Base-by-base conservation (phyloP, 371 early-diverging fungal genomes). In the Lichtheimia ramosa region DNA sequence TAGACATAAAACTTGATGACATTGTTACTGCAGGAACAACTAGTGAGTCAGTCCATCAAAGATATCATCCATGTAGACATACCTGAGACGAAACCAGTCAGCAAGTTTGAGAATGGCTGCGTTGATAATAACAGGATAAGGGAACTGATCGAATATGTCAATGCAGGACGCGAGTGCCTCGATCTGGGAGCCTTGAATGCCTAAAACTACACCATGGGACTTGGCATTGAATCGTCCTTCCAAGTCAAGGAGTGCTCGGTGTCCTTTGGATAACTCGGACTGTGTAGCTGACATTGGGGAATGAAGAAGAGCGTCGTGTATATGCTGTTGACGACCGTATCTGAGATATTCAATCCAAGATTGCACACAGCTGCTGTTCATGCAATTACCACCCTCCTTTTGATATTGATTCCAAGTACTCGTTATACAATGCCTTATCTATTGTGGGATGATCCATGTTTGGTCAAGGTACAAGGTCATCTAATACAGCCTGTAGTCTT, bases 21-120 rank as follows among this genome's bases (percentile, higher is more conserved):
- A 51, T 85, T 85, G 27, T 81, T 83, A 51, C 85, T 85, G 58
- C n/a, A n/a, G n/a, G n/a, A n/a, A n/a, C n/a, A n/a, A n/a, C n/a
- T 50, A 41, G 34, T 25, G 5, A 48, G 59, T 13, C 16, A 27
- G 8, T 39, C 8, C 20, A 8, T 34, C 10, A 28, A 4, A 3
- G 25, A 25, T 34, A 34, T 10, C 34, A 34, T 10, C 34, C 5
- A 46, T 6, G n/a, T n/a, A n/a, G n/a, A 21, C 46, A 46, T 71
- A 83, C 85, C 79, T 74, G 43, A 64, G 66, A 23, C 80, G 71
- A 63, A 81, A 85, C 74, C 81, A 85, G 55, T 85, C 85, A 6
- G 83, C 83, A 3, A 85, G 62, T 57, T 85, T 85, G 14, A 85
- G 64, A 43, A 85, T 71, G 12, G 77, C 83, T 43, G 83, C 77